Percentiles rank a stretch among this genome's conserved stretches.
phyloP scores from a whole-genome alignment of 768 basidiomycete genomes.

The Auriscalpium orientale region DNA sequence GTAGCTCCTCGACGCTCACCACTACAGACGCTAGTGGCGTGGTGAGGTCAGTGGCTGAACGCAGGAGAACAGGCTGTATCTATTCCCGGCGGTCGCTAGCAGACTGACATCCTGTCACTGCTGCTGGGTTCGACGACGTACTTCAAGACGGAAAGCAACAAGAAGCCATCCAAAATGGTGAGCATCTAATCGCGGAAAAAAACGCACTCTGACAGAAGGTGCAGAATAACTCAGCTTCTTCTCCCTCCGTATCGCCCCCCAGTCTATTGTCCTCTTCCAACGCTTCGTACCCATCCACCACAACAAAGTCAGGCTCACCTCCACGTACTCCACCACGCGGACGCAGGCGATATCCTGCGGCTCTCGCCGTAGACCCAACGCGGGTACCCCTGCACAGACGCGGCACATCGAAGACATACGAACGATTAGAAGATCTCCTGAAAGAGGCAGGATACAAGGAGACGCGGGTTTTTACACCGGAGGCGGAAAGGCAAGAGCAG shows the following conservation, averaged over 20 bases:
- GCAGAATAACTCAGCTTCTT: neutral
- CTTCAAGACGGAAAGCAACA: too few species aligned
- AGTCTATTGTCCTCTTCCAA: conserved; percentile 9
- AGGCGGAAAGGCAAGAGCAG: conserved; percentile 47
- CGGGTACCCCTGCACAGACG: conserved; percentile 71
- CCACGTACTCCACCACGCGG: conserved; percentile 12
- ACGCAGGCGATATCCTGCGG: conserved; percentile 44
- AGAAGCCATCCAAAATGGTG: too few species aligned
- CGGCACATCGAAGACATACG: conserved; percentile 75
- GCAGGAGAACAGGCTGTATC: too few species aligned
- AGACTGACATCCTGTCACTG: too few species aligned
- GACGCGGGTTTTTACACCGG: conserved; percentile 83
- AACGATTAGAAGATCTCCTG: conserved; percentile 78
- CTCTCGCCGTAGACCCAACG: conserved; percentile 31
- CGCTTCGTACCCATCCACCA: conserved; percentile 2
- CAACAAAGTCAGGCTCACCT: neutral
- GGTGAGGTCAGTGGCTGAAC: too few species aligned
- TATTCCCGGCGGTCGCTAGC: too few species aligned
- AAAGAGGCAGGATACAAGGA: conserved; percentile 89
- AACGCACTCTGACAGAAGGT: neutral
- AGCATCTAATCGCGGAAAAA: too few species aligned
- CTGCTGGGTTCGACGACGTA: too few species aligned
- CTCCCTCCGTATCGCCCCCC: conserved; percentile 8
- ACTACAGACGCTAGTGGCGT: too few species aligned
- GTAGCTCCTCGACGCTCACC: too few species aligned